Evolutionary conservation across 2,329 filamentous ascomycete genomes (phyloP).

Genomic region (Furcasterigmium sp.): DNA sequence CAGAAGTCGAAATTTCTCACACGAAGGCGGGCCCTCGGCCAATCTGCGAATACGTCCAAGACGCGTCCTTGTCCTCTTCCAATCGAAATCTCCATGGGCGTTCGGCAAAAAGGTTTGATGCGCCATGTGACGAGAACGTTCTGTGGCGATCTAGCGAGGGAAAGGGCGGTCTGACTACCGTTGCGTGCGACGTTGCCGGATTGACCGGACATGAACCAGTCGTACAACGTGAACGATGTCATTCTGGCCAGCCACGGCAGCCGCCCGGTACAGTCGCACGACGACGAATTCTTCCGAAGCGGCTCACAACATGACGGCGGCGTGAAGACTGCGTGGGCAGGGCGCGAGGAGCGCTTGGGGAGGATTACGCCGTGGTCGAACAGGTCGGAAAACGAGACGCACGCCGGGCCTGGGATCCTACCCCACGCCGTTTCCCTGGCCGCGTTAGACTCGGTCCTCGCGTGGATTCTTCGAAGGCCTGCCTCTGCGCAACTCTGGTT

Average conservation of each 20-base stretch:
- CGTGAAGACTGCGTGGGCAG: neutral
- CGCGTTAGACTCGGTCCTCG: no score
- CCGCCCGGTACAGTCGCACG: neutral
- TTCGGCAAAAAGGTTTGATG: neutral
- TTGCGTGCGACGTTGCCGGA: slow-evolving; percentile 1
- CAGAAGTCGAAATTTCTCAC: neutral
- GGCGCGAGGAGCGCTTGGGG: neutral
- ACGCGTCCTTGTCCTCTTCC: neutral
- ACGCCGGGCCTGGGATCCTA: neutral
- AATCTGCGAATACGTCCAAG: neutral
- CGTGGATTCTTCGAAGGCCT: no score
- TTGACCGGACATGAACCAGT: neutral
- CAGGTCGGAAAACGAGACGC: neutral
- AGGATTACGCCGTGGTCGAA: neutral
- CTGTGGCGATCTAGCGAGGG: neutral
- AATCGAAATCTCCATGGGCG: neutral
- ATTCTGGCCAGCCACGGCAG: neutral
- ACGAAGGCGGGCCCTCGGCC: neutral
- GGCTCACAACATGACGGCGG: neutral
- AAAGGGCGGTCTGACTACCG: neutral
- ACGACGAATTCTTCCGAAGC: neutral
- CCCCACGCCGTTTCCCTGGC: no score
- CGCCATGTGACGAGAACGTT: slow-evolving; percentile 1
- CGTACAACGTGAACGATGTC: neutral
- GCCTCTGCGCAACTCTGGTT: no score